Evolutionary conservation across 352 stramenopile species (phyloP).

Genomic region (Pythium dissotocum): DNA sequence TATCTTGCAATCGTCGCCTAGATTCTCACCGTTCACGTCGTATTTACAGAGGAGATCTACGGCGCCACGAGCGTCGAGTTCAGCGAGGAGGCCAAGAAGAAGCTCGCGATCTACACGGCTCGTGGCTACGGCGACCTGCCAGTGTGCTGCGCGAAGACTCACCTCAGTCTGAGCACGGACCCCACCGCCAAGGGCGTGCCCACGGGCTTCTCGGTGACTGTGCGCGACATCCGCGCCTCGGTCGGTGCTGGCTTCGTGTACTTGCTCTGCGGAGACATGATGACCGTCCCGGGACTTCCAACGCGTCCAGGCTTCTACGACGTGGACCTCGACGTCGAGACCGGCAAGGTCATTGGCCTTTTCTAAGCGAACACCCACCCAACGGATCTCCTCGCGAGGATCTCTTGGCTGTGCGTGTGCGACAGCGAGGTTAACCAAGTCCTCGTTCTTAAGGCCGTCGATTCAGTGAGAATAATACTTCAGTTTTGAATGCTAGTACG

Average conservation of each 20-base stretch:
- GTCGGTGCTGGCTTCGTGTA: conserved; percentile 97
- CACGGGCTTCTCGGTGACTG: conserved; percentile 92
- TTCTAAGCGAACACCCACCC: conserved; percentile 55
- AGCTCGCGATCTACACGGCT: conserved; percentile 91
- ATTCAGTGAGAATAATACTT: conserved; percentile 2
- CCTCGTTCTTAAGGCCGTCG: neutral
- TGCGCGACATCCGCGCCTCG: conserved; percentile 95
- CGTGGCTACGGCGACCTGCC: conserved; percentile 73
- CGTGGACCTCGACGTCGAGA: conserved; percentile 94
- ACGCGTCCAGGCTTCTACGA: conserved; percentile 98
- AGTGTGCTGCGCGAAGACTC: conserved; percentile 99
- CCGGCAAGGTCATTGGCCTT: conserved; percentile 96
- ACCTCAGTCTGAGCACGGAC: conserved; percentile 97
- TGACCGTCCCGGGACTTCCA: conserved; percentile 98
- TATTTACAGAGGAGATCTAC: conserved; percentile 93
- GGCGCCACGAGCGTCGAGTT: conserved; percentile 94
- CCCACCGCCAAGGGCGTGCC: conserved; percentile 92
- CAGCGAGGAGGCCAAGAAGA: conserved; percentile 91
- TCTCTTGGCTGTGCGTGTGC: neutral
- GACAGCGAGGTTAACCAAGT: neutral
- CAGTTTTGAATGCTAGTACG: neutral
- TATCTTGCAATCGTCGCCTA: neutral
- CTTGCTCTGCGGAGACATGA: conserved; percentile 96
- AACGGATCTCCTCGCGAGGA: neutral
- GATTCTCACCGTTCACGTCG: too few species aligned